Evolutionary conservation across 2,329 filamentous ascomycete species (phyloP).

Genomic region (Hypoxylon sp.): DNA sequence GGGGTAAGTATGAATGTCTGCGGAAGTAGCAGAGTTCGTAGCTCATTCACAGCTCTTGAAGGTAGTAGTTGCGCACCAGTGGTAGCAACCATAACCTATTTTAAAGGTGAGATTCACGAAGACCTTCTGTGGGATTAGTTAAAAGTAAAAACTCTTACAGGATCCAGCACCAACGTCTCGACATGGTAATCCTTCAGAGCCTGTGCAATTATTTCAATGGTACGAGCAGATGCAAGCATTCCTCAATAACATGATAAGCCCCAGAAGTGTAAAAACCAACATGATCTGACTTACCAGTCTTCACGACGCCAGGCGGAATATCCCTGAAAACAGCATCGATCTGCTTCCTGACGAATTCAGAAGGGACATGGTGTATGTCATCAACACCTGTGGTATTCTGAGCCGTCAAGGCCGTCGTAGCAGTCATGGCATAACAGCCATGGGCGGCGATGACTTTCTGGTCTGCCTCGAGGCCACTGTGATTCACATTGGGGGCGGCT

Average conservation of each 20-base stretch:
- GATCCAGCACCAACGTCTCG: conserved; percentile 77
- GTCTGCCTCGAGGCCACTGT: conserved; percentile 92
- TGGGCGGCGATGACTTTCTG: conserved; percentile 95
- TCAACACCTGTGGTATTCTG: conserved; percentile 91
- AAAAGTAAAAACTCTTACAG: conserved; percentile 65
- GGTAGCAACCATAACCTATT: conserved; percentile 91
- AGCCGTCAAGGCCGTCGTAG: conserved; percentile 94
- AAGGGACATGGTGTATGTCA: conserved; percentile 83
- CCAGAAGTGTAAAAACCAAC: neutral
- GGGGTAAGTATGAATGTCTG: conserved; percentile 79
- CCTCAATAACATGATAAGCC: conserved; percentile 63
- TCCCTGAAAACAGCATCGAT: conserved; percentile 88
- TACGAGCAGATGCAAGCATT: conserved; percentile 83
- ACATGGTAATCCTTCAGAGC: conserved; percentile 72
- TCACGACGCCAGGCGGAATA: conserved; percentile 89
- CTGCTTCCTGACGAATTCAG: conserved; percentile 84
- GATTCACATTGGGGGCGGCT: conserved; percentile 21
- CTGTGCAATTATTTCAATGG: conserved; percentile 77
- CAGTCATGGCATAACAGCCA: conserved; percentile 95
- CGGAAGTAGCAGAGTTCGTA: conserved; percentile 74
- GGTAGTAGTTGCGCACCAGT: conserved; percentile 80
- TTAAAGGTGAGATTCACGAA: conserved; percentile 17
- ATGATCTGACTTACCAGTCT: conserved; percentile 76
- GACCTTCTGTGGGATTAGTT: neutral
- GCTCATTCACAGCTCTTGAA: conserved; percentile 71